Percentiles rank a stretch among this genome's conserved stretches.
Conservation (phyloP, 83 land plant species). For the Diphasiastrum complanatum region DNA sequence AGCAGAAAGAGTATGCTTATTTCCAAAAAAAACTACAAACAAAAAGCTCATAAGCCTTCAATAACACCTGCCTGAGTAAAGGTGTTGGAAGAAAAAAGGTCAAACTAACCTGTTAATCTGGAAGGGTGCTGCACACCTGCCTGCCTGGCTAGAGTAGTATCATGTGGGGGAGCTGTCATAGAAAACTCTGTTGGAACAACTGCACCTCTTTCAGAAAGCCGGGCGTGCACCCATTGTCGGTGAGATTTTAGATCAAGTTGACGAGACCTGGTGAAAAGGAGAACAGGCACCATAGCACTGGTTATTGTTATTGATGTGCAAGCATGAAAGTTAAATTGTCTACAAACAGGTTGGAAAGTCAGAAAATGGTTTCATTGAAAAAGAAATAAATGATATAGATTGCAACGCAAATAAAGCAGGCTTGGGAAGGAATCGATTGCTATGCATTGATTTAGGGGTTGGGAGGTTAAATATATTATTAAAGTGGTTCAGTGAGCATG, state of each 20-base stretch:
- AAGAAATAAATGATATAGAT: neutral
- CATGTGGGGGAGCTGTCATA: slow-evolving; percentile 45
- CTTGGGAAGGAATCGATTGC: too few species aligned
- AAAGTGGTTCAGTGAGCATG: too few species aligned
- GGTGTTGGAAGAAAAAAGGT: neutral
- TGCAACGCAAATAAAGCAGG: too few species aligned
- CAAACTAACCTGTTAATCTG: neutral
- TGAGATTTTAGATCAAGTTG: slow-evolving; percentile 35
- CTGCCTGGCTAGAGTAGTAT: slow-evolving; percentile 28
- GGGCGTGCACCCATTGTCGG: slow-evolving; percentile 50
- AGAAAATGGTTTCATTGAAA: neutral
- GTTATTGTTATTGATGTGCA: neutral
- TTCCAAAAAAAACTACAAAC: neutral
- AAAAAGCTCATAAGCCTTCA: neutral
- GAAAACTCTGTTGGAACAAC: slow-evolving; percentile 58
- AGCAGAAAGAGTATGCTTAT: neutral
- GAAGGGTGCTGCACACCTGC: neutral
- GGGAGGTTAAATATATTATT: too few species aligned
- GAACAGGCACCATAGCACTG: neutral
- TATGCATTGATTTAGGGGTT: too few species aligned
- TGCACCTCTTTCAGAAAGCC: slow-evolving; percentile 37
- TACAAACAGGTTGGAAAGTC: neutral
- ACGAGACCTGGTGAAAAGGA: slow-evolving; percentile 27
- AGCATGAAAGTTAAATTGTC: slow-evolving; percentile 7
- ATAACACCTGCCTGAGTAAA: neutral